These are phyloP conservation scores for Echeveria elegans DNA, from an alignment of 164 flowering plant genomes.

Conservation along the genomic window DNA sequence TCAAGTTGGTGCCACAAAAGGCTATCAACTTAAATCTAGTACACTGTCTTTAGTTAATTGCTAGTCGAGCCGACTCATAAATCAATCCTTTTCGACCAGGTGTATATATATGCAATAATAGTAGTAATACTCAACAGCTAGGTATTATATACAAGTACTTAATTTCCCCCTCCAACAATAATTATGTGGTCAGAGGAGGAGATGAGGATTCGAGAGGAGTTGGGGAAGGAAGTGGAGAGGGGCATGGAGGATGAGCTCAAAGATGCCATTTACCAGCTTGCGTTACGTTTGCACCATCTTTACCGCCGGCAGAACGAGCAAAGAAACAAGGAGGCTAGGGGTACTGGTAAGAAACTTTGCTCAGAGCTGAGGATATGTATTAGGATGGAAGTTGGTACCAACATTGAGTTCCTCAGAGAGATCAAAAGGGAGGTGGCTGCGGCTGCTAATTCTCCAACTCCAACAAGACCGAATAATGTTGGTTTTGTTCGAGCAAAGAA, in stretches of 20 bases:
- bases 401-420: background rate
- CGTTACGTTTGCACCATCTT: background rate
- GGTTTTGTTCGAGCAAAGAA: background rate
- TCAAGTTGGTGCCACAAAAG: background rate
- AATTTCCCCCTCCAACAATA: background rate
- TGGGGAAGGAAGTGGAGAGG: background rate
- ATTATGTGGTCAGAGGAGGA: background rate
- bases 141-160: no score
- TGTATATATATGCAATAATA: background rate
- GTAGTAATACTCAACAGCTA: background rate
- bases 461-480: background rate
- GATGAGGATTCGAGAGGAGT: constrained; percentile 5
- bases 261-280: background rate
- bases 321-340: background rate
- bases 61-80: background rate
- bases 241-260: background rate
- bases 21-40: no score
- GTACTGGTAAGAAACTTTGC: background rate
- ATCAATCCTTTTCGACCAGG: constrained; percentile 3
- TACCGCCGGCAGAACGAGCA: constrained; percentile 5
- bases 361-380: constrained; percentile 4
- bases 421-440: background rate
- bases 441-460: background rate
- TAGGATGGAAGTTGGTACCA: background rate
- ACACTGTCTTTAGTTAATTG: no score